Base-by-base conservation (phyloP, 768 basidiomycete species). In the Holtermannia corniformis region DNA sequence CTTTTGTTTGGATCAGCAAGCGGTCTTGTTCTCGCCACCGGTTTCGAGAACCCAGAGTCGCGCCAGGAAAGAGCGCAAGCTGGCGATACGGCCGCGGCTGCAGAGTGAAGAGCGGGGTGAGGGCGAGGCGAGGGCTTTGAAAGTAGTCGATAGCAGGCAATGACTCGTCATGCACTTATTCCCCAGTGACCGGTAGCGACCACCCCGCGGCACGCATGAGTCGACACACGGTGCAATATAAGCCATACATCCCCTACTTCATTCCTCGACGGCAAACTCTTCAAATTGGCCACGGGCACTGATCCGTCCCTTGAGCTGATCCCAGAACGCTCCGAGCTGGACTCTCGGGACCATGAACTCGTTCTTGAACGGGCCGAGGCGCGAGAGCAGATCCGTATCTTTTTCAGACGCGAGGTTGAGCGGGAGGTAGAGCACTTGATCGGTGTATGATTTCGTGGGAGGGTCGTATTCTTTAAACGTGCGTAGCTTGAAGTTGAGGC, bases 401-500 rank as follows among this genome's bases (percentile, higher is more conserved):
- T 58, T 58, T 51, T 71, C 70, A n/a, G 56, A 32, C 20, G 61
- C 63, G 20, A 70, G 50, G 16, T 49, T 47, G 41, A 65, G 59
- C 16, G 70, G 70, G 5, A 46, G 54, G 56, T 66, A 72, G n/a
- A 50, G 57, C 40, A 70, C 52, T 13, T 47, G 46, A 32, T 57
- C 52, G 47, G 61, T 50, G 55, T 59, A 65, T 32, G 52, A 53
- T 50, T 42, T 52, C 19, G 27, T 53, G 41, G 58, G 51, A 22
- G 51, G 50, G 45, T 60, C 61, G 44, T 60, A 48, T 49, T 64
- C 50, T 43, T 54, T 65, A 54, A 54, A 72, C n/a, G 56, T 55
- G 24, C 59, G 54, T 1, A 69, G 60, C 46, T 64, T 64, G 64
- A 68, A 72, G 28, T 63, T 67, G 12, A 71, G 44, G 44, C 65